Percentiles rank a stretch among this genome's conserved stretches.
phyloP scores from a whole-genome alignment of 441 rosid species.

The Pelargonium myrrhifolium region DNA sequence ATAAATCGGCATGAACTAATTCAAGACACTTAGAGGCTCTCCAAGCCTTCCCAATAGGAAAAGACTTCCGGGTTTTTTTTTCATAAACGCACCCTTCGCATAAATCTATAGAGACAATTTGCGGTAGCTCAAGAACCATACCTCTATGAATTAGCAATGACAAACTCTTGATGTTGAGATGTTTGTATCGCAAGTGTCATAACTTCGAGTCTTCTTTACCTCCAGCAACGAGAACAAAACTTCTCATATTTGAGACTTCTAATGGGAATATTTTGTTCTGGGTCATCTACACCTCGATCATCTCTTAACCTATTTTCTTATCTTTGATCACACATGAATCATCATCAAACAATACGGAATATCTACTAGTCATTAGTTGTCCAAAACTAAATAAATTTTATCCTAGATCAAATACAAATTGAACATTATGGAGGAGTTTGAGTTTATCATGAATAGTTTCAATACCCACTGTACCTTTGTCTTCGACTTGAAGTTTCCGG shows the following conservation, averaged over 20 bases:
- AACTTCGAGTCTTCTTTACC: neutral
- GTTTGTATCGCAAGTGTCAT: neutral
- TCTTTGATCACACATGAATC: neutral
- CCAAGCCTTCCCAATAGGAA: conserved; percentile 3
- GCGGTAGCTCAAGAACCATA: neutral
- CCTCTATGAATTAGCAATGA: neutral
- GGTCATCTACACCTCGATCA: neutral
- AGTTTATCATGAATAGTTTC: neutral
- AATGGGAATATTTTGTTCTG: neutral
- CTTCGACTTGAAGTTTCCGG: neutral
- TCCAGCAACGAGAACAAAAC: neutral
- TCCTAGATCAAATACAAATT: conserved; percentile 2
- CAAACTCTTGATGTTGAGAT: neutral
- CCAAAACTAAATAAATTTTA: conserved; percentile 16
- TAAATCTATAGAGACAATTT: neutral
- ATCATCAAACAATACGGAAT: conserved; percentile 4
- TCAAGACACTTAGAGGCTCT: neutral
- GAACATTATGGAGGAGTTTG: conserved; percentile 3
- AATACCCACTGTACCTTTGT: neutral
- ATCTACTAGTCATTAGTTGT: conserved; percentile 2
- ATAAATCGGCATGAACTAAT: conserved; percentile 3
- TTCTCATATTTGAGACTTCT: neutral
- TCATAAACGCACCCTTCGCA: conserved; percentile 4
- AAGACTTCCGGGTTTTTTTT: neutral
- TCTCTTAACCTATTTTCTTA: neutral